Evolutionary conservation across 495 filamentous ascomycete genomes (phyloP), one percentile per base, ranked within the genome.

Genomic region (Penicillium cinerascens): DNA sequence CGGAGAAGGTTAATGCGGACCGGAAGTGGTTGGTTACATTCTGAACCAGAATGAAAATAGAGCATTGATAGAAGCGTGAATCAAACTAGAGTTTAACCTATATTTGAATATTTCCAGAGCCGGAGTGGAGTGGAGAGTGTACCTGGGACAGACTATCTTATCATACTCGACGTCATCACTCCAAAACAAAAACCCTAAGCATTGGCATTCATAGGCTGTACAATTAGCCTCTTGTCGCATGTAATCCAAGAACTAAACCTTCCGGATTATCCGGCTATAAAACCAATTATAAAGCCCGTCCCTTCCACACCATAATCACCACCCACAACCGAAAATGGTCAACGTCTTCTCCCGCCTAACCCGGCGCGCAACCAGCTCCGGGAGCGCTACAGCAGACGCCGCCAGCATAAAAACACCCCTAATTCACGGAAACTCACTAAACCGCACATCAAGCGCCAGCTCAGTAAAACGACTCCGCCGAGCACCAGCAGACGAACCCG

Each of bases 1-100:
- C 55, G 20, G 63, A 58, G 23, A 42, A 52, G 37, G 71, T 67
- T 15, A 51, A 51, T 47, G 58, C 55, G 44, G 60, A 69, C 51
- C 60, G 68, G 48, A 49, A 37, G 49, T 77, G 74, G 73, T 53
- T 77, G 68, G 57, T 54, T 21, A 59, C 41, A n/a, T 74, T 76
- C 60, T 57, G 54, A 21, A 1, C 26, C 11, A 13, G 29, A 11
- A 50, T 33, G 4, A 23, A 16, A 20, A 35, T 18, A 50, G 18
- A 35, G 4, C 6, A n/a, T 35, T 33, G 40, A 43, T 50, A 43
- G 39, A 50, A 29, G 29, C 29, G 10, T 33, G 29, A 33, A 33
- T 33, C 8, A 13, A 33, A 33, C 9, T 13, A 13, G 11, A 13
- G 2, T 10, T 33, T 33, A 13, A 33, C 1, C 4, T 1, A 4